Evolutionary conservation across 1,139 yeast genomes (phyloP), one percentile per base, ranked within the genome.

Genomic region (Geotrichum aggregatum): DNA sequence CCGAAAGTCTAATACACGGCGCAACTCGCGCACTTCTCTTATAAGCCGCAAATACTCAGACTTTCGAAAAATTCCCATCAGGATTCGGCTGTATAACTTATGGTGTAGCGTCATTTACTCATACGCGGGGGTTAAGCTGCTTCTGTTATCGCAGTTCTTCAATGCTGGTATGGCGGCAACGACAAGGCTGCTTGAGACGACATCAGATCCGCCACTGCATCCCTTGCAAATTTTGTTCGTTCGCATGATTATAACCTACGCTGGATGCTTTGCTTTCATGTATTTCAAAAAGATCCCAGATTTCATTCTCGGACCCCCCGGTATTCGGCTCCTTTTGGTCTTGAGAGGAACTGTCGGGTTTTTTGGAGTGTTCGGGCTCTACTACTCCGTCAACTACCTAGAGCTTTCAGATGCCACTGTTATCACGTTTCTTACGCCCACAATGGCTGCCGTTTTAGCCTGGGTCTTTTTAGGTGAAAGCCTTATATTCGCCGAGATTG

Each of bases 361-460:
- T 60, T 66, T 83, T 56, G 95, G 95, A 1, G 89, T 85, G 2
- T 83, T 83, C 65, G 83, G 88, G 2, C 69, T 84, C 63, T 88
- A 87, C 66, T 87, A 76, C 65, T 80, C 95, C 1, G 72, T 89
- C 57, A 77, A 82, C 68, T 87, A 85, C 65, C 73, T 89, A 46
- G 79, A 87, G 52, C 76, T 87, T n/a, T 81, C 88, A 47, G 87
- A 82, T 58, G 88, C 95, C 0, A 84, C 87, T 1, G 84, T 87
- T 14, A 82, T 89, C 52, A 82, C 94, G 0, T 89, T 88, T 61
- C 69, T 89, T 59, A 75, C 83, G 0, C 97, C 97, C 0, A 77
- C 87, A 57, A 77, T 84, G 22, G 85, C 96, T 0, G 87, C 89
- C 0, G 71, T 87, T 36, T 68, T 84, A 54, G 96, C 96, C 0